These are phyloP conservation scores for Coniferiporia sulphurascens DNA, from an alignment of 1,284 basidiomycete species.

Conservation along the genomic window DNA sequence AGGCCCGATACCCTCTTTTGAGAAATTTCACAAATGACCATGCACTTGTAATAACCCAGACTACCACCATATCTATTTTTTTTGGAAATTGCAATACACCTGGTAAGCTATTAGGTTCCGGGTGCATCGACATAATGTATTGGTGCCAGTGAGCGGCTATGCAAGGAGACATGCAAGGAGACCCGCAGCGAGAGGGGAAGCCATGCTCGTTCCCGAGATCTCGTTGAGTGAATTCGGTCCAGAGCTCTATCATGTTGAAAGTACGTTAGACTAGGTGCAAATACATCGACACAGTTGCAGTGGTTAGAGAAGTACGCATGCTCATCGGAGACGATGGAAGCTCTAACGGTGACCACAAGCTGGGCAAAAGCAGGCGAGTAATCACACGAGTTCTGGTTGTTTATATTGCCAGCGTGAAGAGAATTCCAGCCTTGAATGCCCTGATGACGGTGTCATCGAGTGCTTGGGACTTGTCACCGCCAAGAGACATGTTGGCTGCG, in stretches of 20 bases:
- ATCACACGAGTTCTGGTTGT: constrained; percentile 71
- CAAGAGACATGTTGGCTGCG: constrained; percentile 97
- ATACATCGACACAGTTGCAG: constrained; percentile 78
- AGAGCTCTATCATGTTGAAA: constrained; percentile 73
- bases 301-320: constrained; percentile 88
- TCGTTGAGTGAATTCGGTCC: constrained; percentile 55
- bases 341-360: constrained; percentile 83
- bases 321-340: constrained; percentile 75
- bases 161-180: constrained; percentile 82
- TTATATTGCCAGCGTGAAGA: constrained; percentile 93
- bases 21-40: too few species aligned
- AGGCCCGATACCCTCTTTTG: too few species aligned
- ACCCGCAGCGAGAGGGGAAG: constrained; percentile 66
- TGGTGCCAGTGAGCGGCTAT: too few species aligned
- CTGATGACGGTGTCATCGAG: constrained; percentile 85
- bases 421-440: constrained; percentile 80
- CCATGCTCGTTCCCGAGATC: constrained; percentile 73
- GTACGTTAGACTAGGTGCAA: constrained; percentile 81
- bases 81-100: too few species aligned
- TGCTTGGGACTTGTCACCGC: constrained; percentile 86
- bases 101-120: too few species aligned
- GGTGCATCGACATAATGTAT: too few species aligned
- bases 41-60: too few species aligned
- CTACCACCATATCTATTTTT: too few species aligned
- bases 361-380: constrained; percentile 77